Evolutionary conservation across 2,329 filamentous ascomycete species (phyloP), one percentile per base, ranked within the genome.

Genomic region (Monilinia laxa): DNA sequence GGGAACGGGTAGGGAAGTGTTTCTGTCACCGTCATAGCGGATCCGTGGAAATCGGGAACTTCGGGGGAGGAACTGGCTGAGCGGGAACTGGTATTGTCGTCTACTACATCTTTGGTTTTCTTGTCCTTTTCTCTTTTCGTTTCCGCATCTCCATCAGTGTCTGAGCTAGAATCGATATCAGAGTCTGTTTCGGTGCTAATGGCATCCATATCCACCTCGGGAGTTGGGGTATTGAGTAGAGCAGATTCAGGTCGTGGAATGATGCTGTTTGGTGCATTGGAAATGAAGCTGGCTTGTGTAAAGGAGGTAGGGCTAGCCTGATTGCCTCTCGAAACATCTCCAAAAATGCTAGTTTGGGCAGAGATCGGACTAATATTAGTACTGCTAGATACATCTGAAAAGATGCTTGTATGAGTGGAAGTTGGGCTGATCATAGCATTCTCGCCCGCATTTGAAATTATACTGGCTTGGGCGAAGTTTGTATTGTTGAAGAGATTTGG

Each of bases 1-100:
- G 67, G 59, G 66, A 77, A 74, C 45, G 67, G 63, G 45, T 65
- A 74, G 49, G 67, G 63, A 38, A 66, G 65, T 20, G 56, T 67
- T 57, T 71, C 66, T 14, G 52, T 67, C 7, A 67, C 67, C 14
- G 54, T 60, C 45, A 54, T 60, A 51, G 68, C 69, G n/a, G 70
- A 68, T 14, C 68, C 67, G 71, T 72, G 70, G 52, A 72, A 73
- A 11, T 66, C 51, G 16, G 64, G 64, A 2, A 40, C 31, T 16
- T 38, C 40, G 0, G 25, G 72, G 74, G 65, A 79, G 73, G 64
- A 77, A 73, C 42, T 70, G 70, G 18, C 6, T 23, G 51, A 25
- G 40, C 40, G 25, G 12, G 64, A 49, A 12, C 42, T 28, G 55
- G 14, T 0, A n/a, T 51, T 12, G 14, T 35, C 28, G 20, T 10